phyloP scores from a whole-genome alignment of 148 eudicot species.

The Rhododendron simsii region DNA sequence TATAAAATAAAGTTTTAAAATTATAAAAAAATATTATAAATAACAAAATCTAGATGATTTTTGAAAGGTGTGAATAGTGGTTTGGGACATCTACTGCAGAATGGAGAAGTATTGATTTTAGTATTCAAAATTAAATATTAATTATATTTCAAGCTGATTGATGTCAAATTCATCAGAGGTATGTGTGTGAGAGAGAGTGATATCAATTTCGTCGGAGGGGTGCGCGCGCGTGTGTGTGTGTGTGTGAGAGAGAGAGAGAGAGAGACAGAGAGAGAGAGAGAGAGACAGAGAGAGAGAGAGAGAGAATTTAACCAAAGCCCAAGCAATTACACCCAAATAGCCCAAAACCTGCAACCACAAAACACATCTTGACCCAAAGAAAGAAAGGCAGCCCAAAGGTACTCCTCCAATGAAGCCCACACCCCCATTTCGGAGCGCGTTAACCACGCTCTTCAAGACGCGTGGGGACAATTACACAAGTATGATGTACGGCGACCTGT shows the following conservation, averaged over 20 bases:
- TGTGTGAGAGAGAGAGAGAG: not conserved
- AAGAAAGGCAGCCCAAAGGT: not conserved
- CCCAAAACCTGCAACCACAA: not conserved
- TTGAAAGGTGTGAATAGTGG: too few relatives aligned
- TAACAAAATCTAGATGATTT: too few relatives aligned
- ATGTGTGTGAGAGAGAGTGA: too few relatives aligned
- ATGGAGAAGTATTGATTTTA: not conserved
- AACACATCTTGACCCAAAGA: not conserved
- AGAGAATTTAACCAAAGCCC: not conserved
- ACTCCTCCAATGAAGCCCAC: not conserved
- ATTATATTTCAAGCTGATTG: not conserved
- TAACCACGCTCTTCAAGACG: not conserved
- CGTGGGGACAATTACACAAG: not conserved
- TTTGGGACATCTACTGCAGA: too few relatives aligned
- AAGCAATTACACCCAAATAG: not conserved
- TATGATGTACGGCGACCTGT: not conserved
- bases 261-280: not conserved
- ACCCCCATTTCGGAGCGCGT: not conserved
- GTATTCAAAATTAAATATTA: not conserved
- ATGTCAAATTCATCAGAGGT: too few relatives aligned
- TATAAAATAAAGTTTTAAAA: too few relatives aligned
- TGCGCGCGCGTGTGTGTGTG: not conserved
- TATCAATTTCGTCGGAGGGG: too few relatives aligned
- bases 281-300: not conserved
- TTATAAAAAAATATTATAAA: too few relatives aligned